Conservation (phyloP, 257 asterid species). For the Thymus mandschuricus region DNA sequence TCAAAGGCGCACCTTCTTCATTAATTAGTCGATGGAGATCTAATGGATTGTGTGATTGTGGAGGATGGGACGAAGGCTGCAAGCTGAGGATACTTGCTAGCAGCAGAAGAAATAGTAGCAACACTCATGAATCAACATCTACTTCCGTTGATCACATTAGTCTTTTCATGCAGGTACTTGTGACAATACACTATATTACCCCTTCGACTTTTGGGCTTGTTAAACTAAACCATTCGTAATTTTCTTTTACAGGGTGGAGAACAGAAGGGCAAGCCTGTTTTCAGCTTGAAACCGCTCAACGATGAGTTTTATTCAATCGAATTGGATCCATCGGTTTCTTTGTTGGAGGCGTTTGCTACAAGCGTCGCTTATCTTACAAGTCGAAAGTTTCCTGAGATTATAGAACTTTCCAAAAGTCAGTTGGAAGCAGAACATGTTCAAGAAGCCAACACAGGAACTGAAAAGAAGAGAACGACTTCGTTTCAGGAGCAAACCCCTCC, state of each 20-base stretch:
- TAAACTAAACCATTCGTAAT: conserved; percentile 10
- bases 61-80: conserved; percentile 99
- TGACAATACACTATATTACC: conserved; percentile 1
- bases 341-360: conserved; percentile 80
- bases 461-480: conserved; percentile 27
- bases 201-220: background rate
- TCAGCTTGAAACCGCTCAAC: conserved; percentile 66
- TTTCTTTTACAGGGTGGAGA: conserved; percentile 55
- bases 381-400: conserved; percentile 48
- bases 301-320: conserved; percentile 67
- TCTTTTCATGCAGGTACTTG: conserved; percentile 69
- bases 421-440: conserved; percentile 29
- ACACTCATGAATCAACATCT: conserved; percentile 25
- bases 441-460: conserved; percentile 35
- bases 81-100: conserved; percentile 69
- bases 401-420: conserved; percentile 31
- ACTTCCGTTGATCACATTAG: conserved; percentile 43
- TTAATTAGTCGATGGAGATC: conserved; percentile 79
- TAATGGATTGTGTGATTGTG: conserved; percentile 93
- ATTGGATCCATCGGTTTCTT: conserved; percentile 60
- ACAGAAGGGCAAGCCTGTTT: conserved; percentile 51
- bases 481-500: conserved; percentile 54
- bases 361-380: conserved; percentile 71
- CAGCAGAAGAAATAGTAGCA: conserved; percentile 35
- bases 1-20: conserved; percentile 70